These are phyloP conservation scores for Epichloe elymi DNA, from an alignment of 2,329 filamentous ascomycete genomes.

Conservation along the genomic window DNA sequence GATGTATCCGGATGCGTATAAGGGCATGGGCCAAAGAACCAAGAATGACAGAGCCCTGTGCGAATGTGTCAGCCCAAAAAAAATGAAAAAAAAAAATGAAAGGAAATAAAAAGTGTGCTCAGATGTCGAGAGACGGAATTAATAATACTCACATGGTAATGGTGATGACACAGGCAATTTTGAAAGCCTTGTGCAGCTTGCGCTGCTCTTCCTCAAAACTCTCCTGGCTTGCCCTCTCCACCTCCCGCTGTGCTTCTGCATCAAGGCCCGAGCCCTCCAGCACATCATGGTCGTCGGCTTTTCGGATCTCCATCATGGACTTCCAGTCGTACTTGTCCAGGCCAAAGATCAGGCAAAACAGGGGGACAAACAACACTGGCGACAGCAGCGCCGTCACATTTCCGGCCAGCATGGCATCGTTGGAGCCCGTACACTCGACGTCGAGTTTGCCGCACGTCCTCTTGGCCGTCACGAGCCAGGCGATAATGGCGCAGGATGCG, in stretches of 20 bases:
- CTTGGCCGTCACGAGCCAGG: slow-evolving; percentile 64
- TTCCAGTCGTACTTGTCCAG: slow-evolving; percentile 72
- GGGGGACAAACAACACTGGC: slow-evolving; percentile 54
- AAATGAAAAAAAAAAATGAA: background rate
- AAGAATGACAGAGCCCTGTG: slow-evolving; percentile 51
- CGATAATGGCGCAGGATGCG: slow-evolving; percentile 50
- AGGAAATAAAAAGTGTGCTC: no score
- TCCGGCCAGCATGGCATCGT: slow-evolving; percentile 77
- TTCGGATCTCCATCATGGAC: slow-evolving; percentile 68
- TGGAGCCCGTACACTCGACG: slow-evolving; percentile 65
- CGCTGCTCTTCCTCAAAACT: slow-evolving; percentile 32
- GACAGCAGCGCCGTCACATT: slow-evolving; percentile 74
- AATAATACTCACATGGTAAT: slow-evolving; percentile 15
- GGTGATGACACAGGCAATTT: slow-evolving; percentile 27
- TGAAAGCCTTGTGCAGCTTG: slow-evolving; percentile 40
- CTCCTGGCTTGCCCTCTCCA: slow-evolving; percentile 10
- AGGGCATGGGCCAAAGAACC: slow-evolving; percentile 82
- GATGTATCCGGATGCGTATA: slow-evolving; percentile 74
- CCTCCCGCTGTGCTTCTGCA: slow-evolving; percentile 12
- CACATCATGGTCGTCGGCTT: slow-evolving; percentile 65
- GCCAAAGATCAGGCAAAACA: slow-evolving; percentile 51
- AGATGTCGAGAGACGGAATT: background rate
- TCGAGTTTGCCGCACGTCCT: slow-evolving; percentile 54
- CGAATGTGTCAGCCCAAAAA: background rate
- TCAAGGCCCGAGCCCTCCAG: slow-evolving; percentile 44